Conservation (phyloP, 1,284 basidiomycete species). For the Volvariella volvacea region DNA sequence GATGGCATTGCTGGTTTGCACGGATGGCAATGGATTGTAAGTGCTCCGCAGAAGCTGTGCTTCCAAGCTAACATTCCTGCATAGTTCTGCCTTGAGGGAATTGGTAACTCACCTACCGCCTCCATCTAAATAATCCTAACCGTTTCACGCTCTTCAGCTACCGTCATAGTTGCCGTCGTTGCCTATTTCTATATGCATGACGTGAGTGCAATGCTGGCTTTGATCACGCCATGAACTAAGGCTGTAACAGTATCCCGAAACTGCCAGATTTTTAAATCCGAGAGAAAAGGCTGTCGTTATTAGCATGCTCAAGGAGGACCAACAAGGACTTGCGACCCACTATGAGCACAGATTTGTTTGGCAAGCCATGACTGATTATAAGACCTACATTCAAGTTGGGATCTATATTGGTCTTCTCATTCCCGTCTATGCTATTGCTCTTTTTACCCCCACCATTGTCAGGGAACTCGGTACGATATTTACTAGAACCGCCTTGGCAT, state of each 20-base stretch:
- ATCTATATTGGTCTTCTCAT: conserved; percentile 43
- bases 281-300: conserved; percentile 27
- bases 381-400: conserved; percentile 33
- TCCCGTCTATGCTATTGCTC: conserved; percentile 50
- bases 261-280: conserved; percentile 36
- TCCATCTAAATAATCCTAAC: background rate
- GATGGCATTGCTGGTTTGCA: conserved; percentile 32
- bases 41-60: conserved; percentile 8
- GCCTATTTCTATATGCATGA: conserved; percentile 32
- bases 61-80: background rate
- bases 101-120: conserved; percentile 13
- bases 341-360: conserved; percentile 29
- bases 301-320: conserved; percentile 32
- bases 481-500: background rate
- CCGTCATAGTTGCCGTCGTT: conserved; percentile 24
- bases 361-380: conserved; percentile 28
- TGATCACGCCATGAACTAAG: background rate
- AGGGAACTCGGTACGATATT: conserved; percentile 30
- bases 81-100: conserved; percentile 30
- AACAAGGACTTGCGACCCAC: conserved; percentile 24
- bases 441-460: conserved; percentile 55
- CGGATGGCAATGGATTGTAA: conserved; percentile 39
- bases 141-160: conserved; percentile 15
- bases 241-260: conserved; percentile 36
- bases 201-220: conserved; percentile 25